These are phyloP conservation scores for Solanum etuberosum DNA, from an alignment of 257 asterid genomes.

Conservation along the genomic window DNA sequence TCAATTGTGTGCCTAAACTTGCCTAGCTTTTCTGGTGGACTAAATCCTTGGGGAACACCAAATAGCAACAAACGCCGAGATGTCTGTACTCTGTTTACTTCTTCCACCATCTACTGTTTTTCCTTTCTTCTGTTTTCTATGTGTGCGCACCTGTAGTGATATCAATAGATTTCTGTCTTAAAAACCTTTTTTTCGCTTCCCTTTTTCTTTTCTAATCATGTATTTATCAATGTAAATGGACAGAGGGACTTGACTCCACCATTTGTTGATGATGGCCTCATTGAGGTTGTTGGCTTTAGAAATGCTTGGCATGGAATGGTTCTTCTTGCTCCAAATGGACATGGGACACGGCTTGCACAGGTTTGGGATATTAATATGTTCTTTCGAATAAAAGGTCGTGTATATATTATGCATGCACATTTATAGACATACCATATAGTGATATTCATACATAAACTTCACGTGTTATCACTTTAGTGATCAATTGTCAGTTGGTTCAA, in stretches of 20 bases:
- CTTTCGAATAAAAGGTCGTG: not conserved
- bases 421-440: not conserved
- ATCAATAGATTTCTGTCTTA: not conserved
- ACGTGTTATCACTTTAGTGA: not conserved
- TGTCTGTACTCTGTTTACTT: constrained; percentile 26
- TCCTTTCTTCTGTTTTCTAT: not conserved
- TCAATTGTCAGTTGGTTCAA: too few relatives aligned
- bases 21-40: constrained; percentile 98
- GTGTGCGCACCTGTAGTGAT: not conserved
- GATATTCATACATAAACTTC: not conserved
- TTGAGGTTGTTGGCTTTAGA: constrained; percentile 84
- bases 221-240: not conserved
- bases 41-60: constrained; percentile 98
- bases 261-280: constrained; percentile 64
- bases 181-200: not conserved
- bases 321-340: constrained; percentile 79
- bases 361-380: constrained; percentile 10
- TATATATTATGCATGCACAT: not conserved
- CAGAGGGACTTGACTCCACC: constrained; percentile 80
- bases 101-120: not conserved
- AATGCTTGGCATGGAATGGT: constrained; percentile 89
- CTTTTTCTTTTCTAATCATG: not conserved
- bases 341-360: constrained; percentile 92
- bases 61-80: constrained; percentile 33
- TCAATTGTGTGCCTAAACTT: constrained; percentile 83